A percentile compares a stretch with the other conserved stretches of the same genome.
These are phyloP conservation scores for Apiospora arundinis DNA, from an alignment of 2,329 filamentous ascomycete genomes.

Conservation along the genomic window DNA sequence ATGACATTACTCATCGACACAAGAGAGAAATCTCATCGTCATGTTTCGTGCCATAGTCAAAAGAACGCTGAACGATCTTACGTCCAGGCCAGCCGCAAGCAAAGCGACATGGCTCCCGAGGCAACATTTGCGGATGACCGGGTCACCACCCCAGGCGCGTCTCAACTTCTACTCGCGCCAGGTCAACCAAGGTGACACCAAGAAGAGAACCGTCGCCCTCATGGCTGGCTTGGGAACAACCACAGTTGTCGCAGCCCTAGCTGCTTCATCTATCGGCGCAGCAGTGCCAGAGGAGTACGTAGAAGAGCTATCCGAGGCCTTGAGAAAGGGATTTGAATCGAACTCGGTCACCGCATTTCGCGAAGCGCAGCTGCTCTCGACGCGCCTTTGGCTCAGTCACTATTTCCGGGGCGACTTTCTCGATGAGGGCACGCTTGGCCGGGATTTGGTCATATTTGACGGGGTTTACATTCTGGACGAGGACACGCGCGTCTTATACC, in stretches of 20 bases:
- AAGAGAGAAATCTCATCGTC: background rate
- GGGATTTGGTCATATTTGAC: background rate
- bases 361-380: background rate
- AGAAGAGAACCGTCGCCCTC: background rate
- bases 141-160: background rate
- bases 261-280: background rate
- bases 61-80: background rate
- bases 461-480: background rate
- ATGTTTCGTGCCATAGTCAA: background rate
- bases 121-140: background rate
- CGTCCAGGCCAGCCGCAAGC: background rate
- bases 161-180: background rate
- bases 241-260: background rate
- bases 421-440: conserved; percentile 7
- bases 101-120: background rate
- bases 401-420: conserved; percentile 14
- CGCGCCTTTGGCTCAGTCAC: background rate
- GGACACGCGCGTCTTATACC: conserved; percentile 18
- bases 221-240: background rate
- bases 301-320: background rate
- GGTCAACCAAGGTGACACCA: background rate
- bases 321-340: background rate
- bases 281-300: background rate
- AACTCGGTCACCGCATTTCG: background rate
- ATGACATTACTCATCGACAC: background rate